These are phyloP conservation scores for Laguncularia racemosa DNA, from an alignment of 345 rosid species.

Conservation along the genomic window DNA sequence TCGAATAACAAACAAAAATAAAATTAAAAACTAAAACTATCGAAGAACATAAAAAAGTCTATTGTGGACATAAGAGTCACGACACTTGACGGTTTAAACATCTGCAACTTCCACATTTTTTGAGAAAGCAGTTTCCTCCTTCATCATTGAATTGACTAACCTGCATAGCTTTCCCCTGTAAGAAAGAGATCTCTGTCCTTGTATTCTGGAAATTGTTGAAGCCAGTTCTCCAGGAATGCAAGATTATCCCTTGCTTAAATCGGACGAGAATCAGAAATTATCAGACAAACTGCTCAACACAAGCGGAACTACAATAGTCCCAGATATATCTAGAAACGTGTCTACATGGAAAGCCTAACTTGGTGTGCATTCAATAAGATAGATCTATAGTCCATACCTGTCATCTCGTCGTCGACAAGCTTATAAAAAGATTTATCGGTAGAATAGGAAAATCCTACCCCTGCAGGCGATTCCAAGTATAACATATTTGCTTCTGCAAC, in stretches of 20 bases:
- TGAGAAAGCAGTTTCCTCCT: neutral
- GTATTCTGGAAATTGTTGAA: constrained; percentile 24
- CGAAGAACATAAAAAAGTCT: too few species aligned
- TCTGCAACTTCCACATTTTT: too few species aligned
- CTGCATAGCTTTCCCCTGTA: constrained; percentile 44
- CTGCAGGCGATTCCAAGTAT: constrained; percentile 40
- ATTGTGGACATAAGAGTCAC: too few species aligned
- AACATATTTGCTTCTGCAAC: constrained; percentile 39
- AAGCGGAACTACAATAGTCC: too few species aligned
- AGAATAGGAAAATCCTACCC: constrained; percentile 50
- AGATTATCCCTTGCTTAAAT: constrained; percentile 28
- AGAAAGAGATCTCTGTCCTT: constrained; percentile 29
- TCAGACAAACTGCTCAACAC: too few species aligned
- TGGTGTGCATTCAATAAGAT: neutral
- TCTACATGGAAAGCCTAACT: too few species aligned
- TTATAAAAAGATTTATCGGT: constrained; percentile 19
- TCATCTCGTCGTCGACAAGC: constrained; percentile 10
- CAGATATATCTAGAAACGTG: too few species aligned
- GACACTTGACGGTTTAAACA: too few species aligned
- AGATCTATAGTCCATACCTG: constrained; percentile 16
- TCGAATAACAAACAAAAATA: too few species aligned
- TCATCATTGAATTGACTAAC: constrained; percentile 5
- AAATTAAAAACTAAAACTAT: too few species aligned
- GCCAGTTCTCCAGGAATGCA: constrained; percentile 25
- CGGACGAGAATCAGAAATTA: too few species aligned